Conservation (phyloP, 2,329 filamentous ascomycete species). For the Fonsecaea monophora region DNA sequence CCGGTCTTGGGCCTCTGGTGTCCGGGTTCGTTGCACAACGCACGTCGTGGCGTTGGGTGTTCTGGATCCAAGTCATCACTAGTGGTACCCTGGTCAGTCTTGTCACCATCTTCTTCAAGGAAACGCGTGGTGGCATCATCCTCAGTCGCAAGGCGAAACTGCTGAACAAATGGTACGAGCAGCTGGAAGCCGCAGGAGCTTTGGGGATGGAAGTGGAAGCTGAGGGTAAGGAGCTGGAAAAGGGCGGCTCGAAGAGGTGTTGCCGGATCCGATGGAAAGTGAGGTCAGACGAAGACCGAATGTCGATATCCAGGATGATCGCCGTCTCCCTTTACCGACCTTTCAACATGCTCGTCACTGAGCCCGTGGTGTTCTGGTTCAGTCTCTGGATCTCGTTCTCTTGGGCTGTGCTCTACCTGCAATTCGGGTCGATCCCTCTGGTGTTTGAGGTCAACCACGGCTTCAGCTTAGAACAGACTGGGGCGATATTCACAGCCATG, state of each 20-base stretch:
- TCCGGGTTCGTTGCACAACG: constrained; percentile 72
- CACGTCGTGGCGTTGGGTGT: constrained; percentile 82
- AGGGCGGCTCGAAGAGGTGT: constrained; percentile 35
- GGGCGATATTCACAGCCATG: constrained; percentile 76
- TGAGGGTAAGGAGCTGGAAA: constrained; percentile 73
- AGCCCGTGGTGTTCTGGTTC: constrained; percentile 73
- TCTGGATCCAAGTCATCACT: constrained; percentile 81
- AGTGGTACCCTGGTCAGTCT: constrained; percentile 68
- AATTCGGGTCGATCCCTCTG: constrained; percentile 79
- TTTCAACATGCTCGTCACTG: constrained; percentile 62
- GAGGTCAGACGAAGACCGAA: constrained; percentile 36
- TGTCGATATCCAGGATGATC: constrained; percentile 36
- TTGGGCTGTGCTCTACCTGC: constrained; percentile 87
- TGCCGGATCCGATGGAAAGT: constrained; percentile 40
- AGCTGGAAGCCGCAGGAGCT: constrained; percentile 72
- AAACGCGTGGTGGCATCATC: constrained; percentile 82
- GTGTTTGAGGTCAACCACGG: constrained; percentile 72
- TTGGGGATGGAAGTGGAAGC: constrained; percentile 43
- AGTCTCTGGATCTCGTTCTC: constrained; percentile 87
- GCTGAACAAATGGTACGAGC: constrained; percentile 80
- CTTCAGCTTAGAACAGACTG: constrained; percentile 71
- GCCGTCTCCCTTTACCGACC: constrained; percentile 35
- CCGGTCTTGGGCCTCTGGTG: constrained; percentile 77
- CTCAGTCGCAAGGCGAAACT: constrained; percentile 74
- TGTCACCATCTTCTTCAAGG: constrained; percentile 74